Evolutionary conservation across 2,329 filamentous ascomycete species (phyloP), one percentile per base, ranked within the genome.

Genomic region (Berkeleyomyces basicola): DNA sequence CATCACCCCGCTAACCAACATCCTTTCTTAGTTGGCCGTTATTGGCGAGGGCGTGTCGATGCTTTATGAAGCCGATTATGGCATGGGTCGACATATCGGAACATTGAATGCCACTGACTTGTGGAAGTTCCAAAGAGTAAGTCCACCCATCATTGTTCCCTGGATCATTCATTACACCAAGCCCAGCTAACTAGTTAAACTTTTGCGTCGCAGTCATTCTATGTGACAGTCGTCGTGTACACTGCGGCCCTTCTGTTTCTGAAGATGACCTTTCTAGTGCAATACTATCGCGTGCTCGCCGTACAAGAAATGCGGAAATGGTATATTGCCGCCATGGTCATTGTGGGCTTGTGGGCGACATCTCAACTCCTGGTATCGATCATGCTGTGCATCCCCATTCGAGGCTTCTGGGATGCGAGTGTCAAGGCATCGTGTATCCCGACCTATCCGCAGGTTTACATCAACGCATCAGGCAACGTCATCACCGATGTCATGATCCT

Each of bases 191-290:
- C 36, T 33, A 16, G 7, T 39, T n/a, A n/a, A 43, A 16, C 36
- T 33, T 55, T 23, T 49, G 7, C 44, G 43, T 55, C 4, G 4
- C 61, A 73, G 71, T 66, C 63, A 11, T 70, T 73, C 61, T 73
- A 68, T 63, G 57, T 70, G 33, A 68, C 68, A 7, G 69, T 72
- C 40, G 63, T 73, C 5, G 63, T 69, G n/a, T 74, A 74, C 66
- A 70, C 70, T 55, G 57, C 66, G 6, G 65, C 67, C 33, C 66
- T 74, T 1, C 58, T 67, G 43, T 65, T 67, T 33, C 68, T 72
- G 63, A 75, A 74, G 62, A 68, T 71, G 59, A 71, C 72, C 0
- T 72, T 75, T 46, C 67, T 74, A 37, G 64, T 72, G 6, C 73
- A 74, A 64, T 75, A 74, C 67, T 71, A 71, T 47, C 71, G 73